These are phyloP conservation scores for sunflower (Helianthus annuus) DNA, from an alignment of 129 eudicot genomes.

Conservation along the genomic window HanXRQr2.0-SUNRISE NC_035438.2:1029829-1030328, in stretches of 20 bases:
- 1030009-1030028: background rate
- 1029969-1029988: no score
- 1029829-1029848: conserved; percentile 33
- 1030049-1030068: background rate
- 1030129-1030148: background rate
- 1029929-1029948: conserved; percentile 62
- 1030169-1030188: no score
- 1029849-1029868: conserved; percentile 43
- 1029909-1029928: conserved; percentile 67
- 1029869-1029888: conserved; percentile 51
- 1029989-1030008: no score
- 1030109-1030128: background rate
- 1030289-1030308: no score
- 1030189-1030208: no score
- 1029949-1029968: no score
- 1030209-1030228: no score
- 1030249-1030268: no score
- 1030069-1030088: background rate
- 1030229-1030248: no score
- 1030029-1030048: background rate
- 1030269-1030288: no score
- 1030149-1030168: no score
- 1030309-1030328: no score
- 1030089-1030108: background rate
- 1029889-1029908: conserved; percentile 42